Evolutionary conservation across 169 alveolate genomes (phyloP).

Genomic region (Plasmodium berghei): DNA sequence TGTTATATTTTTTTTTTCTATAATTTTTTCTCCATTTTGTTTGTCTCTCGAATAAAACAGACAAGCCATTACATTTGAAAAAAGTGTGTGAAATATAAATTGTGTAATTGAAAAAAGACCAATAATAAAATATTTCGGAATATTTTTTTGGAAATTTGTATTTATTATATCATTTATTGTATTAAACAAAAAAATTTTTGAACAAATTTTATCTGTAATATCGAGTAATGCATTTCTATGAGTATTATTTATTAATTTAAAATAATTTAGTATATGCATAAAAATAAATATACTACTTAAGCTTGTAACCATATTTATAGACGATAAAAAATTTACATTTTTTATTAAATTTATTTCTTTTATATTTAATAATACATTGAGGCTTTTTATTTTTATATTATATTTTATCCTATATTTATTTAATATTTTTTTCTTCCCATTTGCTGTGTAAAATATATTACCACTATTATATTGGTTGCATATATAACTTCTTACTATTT

Average conservation of each 20-base stretch:
- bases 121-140: conserved; percentile 9
- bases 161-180: conserved; percentile 62
- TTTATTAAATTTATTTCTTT: conserved; percentile 3
- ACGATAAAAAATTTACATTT: background rate
- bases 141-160: background rate
- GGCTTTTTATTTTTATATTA: conserved; percentile 7
- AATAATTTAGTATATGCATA: conserved; percentile 26
- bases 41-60: conserved; percentile 16
- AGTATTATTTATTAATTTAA: conserved; percentile 13
- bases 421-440: background rate
- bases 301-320: conserved; percentile 11
- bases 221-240: conserved; percentile 36
- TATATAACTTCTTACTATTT: conserved; percentile 15
- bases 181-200: conserved; percentile 45
- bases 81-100: conserved; percentile 16
- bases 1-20: background rate
- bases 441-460: background rate
- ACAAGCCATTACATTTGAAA: conserved; percentile 4
- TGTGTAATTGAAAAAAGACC: conserved; percentile 27
- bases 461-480: background rate
- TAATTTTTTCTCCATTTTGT: background rate
- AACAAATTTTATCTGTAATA: conserved; percentile 26
- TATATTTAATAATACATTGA: background rate
- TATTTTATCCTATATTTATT: conserved; percentile 7
- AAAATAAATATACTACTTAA: conserved; percentile 37